These are phyloP conservation scores for Aureobasidium mangrovei DNA, from an alignment of 2,329 filamentous ascomycete genomes.

Conservation along the genomic window DNA sequence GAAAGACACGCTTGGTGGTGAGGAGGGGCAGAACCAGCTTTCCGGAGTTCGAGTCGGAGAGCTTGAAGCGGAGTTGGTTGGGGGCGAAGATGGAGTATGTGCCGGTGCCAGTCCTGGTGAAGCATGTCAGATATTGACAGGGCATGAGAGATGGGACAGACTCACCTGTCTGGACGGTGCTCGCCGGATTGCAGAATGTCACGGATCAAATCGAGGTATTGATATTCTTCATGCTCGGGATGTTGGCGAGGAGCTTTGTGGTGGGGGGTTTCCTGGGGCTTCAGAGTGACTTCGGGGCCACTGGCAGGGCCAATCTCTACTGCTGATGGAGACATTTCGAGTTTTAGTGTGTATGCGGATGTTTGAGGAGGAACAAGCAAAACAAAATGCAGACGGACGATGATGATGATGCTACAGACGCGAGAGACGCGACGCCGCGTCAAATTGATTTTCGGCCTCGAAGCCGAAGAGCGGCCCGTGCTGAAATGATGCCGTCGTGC, in stretches of 20 bases:
- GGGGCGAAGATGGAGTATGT: constrained; percentile 87
- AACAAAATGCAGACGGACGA: neutral
- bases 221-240: constrained; percentile 69
- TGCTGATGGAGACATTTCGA: constrained; percentile 24
- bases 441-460: neutral
- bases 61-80: constrained; percentile 73
- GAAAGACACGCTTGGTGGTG: constrained; percentile 94
- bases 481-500: constrained; percentile 1
- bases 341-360: neutral
- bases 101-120: constrained; percentile 73
- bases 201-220: constrained; percentile 84
- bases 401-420: neutral
- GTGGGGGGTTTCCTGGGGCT: constrained; percentile 17
- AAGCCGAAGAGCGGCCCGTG: neutral
- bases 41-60: constrained; percentile 49
- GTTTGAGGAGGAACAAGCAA: neutral
- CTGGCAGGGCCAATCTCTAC: constrained; percentile 24
- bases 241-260: constrained; percentile 19
- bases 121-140: neutral
- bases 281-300: constrained; percentile 20
- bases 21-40: constrained; percentile 76
- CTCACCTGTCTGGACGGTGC: constrained; percentile 73
- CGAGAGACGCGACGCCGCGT: constrained; percentile 9
- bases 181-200: constrained; percentile 78
- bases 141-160: neutral